Conservation (phyloP, 2,329 filamentous ascomycete genomes). For the Exophiala lecanii-corni region DNA sequence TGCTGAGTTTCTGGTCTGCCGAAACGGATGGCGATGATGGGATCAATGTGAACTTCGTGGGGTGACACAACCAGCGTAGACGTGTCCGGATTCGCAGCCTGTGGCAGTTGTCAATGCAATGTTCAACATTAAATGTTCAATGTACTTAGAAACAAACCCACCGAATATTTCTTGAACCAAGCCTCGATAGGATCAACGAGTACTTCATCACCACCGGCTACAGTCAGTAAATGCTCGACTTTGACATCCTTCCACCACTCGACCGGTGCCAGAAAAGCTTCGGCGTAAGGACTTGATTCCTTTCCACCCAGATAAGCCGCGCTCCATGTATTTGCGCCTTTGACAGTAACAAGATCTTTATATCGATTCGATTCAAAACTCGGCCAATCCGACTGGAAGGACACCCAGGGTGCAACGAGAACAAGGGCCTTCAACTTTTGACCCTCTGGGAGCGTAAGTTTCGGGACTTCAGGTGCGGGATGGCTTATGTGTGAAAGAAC, state of each 20-base stretch:
- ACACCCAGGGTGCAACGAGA: conserved; percentile 56
- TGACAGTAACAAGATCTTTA: conserved; percentile 19
- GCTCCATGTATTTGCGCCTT: conserved; percentile 12
- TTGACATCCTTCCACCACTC: conserved; percentile 25
- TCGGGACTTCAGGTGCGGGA: conserved; percentile 46
- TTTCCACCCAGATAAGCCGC: conserved; percentile 17
- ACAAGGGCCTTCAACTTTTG: conserved; percentile 44
- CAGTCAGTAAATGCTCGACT: conserved; percentile 20
- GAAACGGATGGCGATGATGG: conserved; percentile 38
- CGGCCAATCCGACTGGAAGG: conserved; percentile 39
- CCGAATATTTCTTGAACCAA: conserved; percentile 25
- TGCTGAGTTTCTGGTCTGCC: conserved; percentile 37
- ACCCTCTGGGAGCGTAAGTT: conserved; percentile 31
- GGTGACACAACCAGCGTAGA: conserved; percentile 34
- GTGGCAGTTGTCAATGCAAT: conserved; percentile 13
- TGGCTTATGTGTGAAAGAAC: conserved; percentile 36
- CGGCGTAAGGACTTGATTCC: conserved; percentile 15
- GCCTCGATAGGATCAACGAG: conserved; percentile 18
- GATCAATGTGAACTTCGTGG: conserved; percentile 39
- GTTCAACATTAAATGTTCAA: background rate
- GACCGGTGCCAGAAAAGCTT: conserved; percentile 14
- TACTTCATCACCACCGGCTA: conserved; percentile 22
- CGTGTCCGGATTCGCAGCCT: conserved; percentile 29
- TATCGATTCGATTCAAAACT: conserved; percentile 12
- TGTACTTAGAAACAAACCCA: background rate